phyloP scores from a whole-genome alignment of 139 green algal genomes.

The Choricystis sp. region DNA sequence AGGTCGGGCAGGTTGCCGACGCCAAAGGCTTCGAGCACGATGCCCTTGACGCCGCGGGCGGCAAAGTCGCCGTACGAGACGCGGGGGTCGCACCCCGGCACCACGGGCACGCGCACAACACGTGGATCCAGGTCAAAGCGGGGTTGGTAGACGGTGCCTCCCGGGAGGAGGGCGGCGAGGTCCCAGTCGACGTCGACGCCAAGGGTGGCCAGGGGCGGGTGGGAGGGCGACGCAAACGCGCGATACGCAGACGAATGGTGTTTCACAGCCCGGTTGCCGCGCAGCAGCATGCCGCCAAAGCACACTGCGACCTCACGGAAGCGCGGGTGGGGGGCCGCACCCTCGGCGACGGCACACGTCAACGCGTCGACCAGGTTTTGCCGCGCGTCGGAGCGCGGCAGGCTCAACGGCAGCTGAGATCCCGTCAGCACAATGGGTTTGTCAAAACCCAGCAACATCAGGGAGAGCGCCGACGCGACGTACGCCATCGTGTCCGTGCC shows the following conservation, averaged over 20 bases:
- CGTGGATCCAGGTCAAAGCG: slow-evolving; percentile 53
- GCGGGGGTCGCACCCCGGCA: slow-evolving; percentile 60
- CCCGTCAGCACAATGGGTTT: slow-evolving; percentile 21
- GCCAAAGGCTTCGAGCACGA: slow-evolving; percentile 81
- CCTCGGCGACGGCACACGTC: slow-evolving; percentile 45
- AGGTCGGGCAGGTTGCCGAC: slow-evolving; percentile 79
- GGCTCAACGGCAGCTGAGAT: slow-evolving; percentile 65
- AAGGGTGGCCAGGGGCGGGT: slow-evolving; percentile 58
- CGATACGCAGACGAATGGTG: slow-evolving; percentile 37
- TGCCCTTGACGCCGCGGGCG: slow-evolving; percentile 38
- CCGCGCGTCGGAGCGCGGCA: slow-evolving; percentile 63
- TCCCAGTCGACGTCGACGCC: slow-evolving; percentile 64
- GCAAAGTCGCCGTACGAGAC: slow-evolving; percentile 60
- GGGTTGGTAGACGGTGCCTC: slow-evolving; percentile 51
- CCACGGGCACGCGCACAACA: slow-evolving; percentile 69
- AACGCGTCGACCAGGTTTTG: slow-evolving; percentile 75
- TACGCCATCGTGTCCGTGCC: slow-evolving; percentile 81
- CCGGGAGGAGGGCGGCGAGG: slow-evolving; percentile 21
- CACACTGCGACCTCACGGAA: slow-evolving; percentile 68
- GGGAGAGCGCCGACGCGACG: slow-evolving; percentile 64
- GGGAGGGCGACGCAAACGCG: slow-evolving; percentile 49
- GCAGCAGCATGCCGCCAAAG: slow-evolving; percentile 74
- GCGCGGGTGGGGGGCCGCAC: slow-evolving; percentile 22
- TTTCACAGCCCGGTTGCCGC: slow-evolving; percentile 67
- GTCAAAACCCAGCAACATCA: slow-evolving; percentile 61